Evolutionary conservation across 1,284 basidiomycete genomes (phyloP), one percentile per base, ranked within the genome.

Genomic region (Fomitopsis schrenkii): DNA sequence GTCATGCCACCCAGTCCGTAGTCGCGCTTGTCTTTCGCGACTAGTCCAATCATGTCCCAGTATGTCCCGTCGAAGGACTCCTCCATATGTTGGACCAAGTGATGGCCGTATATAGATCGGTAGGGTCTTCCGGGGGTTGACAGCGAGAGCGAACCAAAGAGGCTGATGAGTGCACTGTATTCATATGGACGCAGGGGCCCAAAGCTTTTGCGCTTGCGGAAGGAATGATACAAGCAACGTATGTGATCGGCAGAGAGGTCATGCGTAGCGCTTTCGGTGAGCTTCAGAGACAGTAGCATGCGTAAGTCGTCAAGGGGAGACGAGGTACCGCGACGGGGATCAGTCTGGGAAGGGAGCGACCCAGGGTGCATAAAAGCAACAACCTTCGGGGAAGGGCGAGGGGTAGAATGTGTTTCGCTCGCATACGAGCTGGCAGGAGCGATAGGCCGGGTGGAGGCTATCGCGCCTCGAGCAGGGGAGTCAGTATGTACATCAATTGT

Each of bases 121-220:
- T 57, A 61, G n/a, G 57, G 58, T 9, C 60, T 44, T n/a, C 56
- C 58, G 30, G 68, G 64, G 0, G 57, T 56, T 17, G 71, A 66
- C 1, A 75, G 53, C 30, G 79, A 82, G 33, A 83, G 67, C 3
- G 80, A 75, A 8, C 80, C 80, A 64, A 82, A 77, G 30, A 83
- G 64, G 50, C 69, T 59, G n/a, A 82, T 77, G 9, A 82, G 68
- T 33, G 68, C 63, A 55, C 72, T 74, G 58, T 79, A 68, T 42
- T 74, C 74, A 33, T 57, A 59, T 2, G 71, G 61, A 55, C 68
- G 67, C 19, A 82, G 67, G 50, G 68, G 63, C 5, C 48, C 58
- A 8, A 66, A 57, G 12, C 60, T 54, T n/a, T 40, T 48, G 6
- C 57, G 53, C 14, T 58, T 38, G 41, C 60, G 65, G 58, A 63